Base-by-base conservation (phyloP, 2,329 filamentous ascomycete genomes). In the Pyrenochaeta sp. region DNA sequence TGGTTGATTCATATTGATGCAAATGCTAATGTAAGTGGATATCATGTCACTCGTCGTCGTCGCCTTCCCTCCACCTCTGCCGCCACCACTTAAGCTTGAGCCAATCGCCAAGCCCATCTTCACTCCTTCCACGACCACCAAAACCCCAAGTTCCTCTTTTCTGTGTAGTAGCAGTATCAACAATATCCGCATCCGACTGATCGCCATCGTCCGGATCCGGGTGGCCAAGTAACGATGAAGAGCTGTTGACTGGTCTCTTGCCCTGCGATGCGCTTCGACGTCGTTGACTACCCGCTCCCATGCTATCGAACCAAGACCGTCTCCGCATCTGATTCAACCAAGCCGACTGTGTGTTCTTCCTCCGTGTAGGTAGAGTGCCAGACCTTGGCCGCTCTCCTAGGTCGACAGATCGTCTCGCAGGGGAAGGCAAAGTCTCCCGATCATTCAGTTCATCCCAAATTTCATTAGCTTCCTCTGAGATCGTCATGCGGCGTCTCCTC, bases 391-490 rank as follows among this genome's bases (percentile, higher is more conserved):
- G 64, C 37, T 68, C 65, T 32, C 73, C 72, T 27, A 72, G 43
- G 44, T 76, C 72, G n/a, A 59, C 64, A 2, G 74, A 76, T 52
- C 66, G 72, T 54, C 66, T 62, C 12, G 66, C 62, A 34, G 72
- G 72, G 10, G 72, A 73, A 10, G 67, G 68, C 0, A 72, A 32
- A 24, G 65, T 64, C 15, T 75, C 72, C 46, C 72, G 66, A 68
- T 96, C 93, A 71, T 95, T 90, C 13, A 97, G 83, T 74, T 96
- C 92, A 54, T 88, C 91, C 93, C 92, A 96, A 32, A 96, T 95
- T 67, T 95, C 91, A 36, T 88, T 88, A 1, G 87, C 86, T 72
- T 95, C 91, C 55, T 86, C 81, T 82, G 86, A 86, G 52, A 87
- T 83, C 19, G 82, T 84, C 69, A 77, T 76, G 22, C 76, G 68